phyloP scores from a whole-genome alignment of 202 grass and related monocot genomes.

The Elaeis oleifera region DNA sequence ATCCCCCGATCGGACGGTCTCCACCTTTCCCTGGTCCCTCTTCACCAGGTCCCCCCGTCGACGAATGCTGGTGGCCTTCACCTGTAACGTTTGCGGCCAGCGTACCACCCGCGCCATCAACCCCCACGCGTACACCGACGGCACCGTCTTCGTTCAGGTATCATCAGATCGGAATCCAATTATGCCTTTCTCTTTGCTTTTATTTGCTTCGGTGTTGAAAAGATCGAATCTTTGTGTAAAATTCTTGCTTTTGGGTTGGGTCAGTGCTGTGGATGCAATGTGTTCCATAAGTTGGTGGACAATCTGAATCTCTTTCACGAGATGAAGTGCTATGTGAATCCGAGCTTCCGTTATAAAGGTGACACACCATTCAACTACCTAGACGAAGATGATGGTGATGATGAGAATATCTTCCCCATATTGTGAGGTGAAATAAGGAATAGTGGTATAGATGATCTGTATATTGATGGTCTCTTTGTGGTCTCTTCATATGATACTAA shows the following conservation, averaged over 20 bases:
- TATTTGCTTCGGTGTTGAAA: neutral
- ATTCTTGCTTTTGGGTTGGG: neutral
- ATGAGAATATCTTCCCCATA: constrained; percentile 44
- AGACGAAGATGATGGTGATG: constrained; percentile 24
- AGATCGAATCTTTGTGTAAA: neutral
- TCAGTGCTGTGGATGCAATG: constrained; percentile 88
- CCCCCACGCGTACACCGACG: constrained; percentile 85
- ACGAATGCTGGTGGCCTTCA: constrained; percentile 90
- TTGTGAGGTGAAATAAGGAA: constrained; percentile 23
- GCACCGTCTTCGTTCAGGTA: constrained; percentile 95
- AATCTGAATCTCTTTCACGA: constrained; percentile 95
- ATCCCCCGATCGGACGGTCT: constrained; percentile 25
- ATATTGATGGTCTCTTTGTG: no score
- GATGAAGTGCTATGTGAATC: constrained; percentile 94
- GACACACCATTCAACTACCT: constrained; percentile 63
- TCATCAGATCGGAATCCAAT: neutral
- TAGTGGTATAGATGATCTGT: neutral
- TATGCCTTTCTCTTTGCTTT: neutral
- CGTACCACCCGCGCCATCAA: constrained; percentile 86
- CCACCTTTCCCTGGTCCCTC: constrained; percentile 83
- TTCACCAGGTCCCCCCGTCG: constrained; percentile 81
- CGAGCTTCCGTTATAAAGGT: constrained; percentile 75
- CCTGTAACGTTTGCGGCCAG: constrained; percentile 92
- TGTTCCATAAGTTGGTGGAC: constrained; percentile 92
- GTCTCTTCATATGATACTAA: no score